Percentiles rank a stretch among this genome's conserved stretches.
Conservation (phyloP, 805 yeast genomes). For the Nadsonia fulvescens region DNA sequence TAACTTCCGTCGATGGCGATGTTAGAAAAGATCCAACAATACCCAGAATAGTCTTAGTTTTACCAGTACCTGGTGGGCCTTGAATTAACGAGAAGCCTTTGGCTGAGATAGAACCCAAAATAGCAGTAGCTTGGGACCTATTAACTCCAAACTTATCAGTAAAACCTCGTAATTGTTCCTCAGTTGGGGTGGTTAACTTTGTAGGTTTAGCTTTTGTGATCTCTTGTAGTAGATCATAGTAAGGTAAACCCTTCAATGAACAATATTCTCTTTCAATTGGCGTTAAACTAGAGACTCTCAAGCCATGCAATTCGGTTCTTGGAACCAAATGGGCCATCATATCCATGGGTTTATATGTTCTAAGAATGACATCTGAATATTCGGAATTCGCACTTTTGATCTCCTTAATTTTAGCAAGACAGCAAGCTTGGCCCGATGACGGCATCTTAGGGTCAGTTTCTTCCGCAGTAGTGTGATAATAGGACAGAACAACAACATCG, state of each 20-base stretch:
- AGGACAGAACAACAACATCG: conserved; percentile 53
- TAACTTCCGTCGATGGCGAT: conserved; percentile 9
- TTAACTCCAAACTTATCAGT: conserved; percentile 44
- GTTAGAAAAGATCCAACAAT: conserved; percentile 55
- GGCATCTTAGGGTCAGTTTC: conserved; percentile 11
- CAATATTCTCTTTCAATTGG: conserved; percentile 88
- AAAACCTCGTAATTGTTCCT: conserved; percentile 24
- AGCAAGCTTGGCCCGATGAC: conserved; percentile 26
- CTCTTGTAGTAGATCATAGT: conserved; percentile 55
- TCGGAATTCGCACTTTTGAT: conserved; percentile 43
- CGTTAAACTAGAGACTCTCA: conserved; percentile 58
- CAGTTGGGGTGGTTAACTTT: conserved; percentile 18
- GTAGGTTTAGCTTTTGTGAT: conserved; percentile 54
- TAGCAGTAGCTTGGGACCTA: conserved; percentile 81
- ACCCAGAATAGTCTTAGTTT: conserved; percentile 90
- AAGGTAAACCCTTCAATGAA: conserved; percentile 63
- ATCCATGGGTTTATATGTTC: conserved; percentile 34
- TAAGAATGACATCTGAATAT: conserved; percentile 53
- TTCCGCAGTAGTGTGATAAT: conserved; percentile 21
- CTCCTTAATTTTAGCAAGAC: conserved; percentile 68
- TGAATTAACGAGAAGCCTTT: conserved; percentile 82
- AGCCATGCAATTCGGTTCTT: conserved; percentile 41
- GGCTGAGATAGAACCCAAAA: conserved; percentile 46
- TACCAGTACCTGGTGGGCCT: conserved; percentile 99
- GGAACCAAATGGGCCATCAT: conserved; percentile 43